These are phyloP conservation scores for Casuarina glauca DNA, from an alignment of 306 rosid genomes.

Conservation along the genomic window DNA sequence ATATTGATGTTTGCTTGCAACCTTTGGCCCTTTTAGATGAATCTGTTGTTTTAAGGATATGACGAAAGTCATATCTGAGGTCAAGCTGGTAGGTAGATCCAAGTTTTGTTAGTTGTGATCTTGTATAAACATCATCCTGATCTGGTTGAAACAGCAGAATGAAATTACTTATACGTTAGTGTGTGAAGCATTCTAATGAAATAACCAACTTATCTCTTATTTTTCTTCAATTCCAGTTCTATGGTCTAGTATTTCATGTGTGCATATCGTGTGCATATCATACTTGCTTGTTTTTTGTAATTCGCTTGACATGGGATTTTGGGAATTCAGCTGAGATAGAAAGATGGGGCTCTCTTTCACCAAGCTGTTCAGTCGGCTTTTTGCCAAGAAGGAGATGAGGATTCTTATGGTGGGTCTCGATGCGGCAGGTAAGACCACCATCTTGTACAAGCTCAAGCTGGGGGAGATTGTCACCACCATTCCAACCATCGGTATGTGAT, in stretches of 20 bases:
- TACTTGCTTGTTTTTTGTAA: background rate
- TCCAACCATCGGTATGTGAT: slow-evolving; percentile 65
- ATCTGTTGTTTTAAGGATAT: background rate
- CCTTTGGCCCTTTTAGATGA: background rate
- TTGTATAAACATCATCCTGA: too few species aligned
- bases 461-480: slow-evolving; percentile 78
- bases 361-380: slow-evolving; percentile 73
- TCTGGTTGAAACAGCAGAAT: background rate
- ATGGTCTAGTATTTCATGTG: background rate
- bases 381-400: slow-evolving; percentile 71
- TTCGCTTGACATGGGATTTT: slow-evolving; percentile 13
- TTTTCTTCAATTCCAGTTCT: background rate
- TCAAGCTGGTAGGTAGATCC: background rate
- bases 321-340: slow-evolving; percentile 33
- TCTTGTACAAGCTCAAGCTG: slow-evolving; percentile 71
- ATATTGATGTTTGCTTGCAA: background rate
- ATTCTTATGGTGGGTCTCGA: slow-evolving; percentile 54
- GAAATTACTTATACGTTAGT: background rate
- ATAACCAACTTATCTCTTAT: background rate
- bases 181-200: background rate
- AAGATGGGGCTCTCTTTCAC: slow-evolving; percentile 69
- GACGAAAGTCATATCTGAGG: background rate
- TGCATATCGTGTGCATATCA: background rate
- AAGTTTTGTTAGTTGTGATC: too few species aligned
- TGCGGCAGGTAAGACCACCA: slow-evolving; percentile 72